Percentiles rank a stretch among this genome's conserved stretches.
phyloP scores from a whole-genome alignment of 1,284 basidiomycete genomes.

The Filobasidium uniguttulatum region DNA sequence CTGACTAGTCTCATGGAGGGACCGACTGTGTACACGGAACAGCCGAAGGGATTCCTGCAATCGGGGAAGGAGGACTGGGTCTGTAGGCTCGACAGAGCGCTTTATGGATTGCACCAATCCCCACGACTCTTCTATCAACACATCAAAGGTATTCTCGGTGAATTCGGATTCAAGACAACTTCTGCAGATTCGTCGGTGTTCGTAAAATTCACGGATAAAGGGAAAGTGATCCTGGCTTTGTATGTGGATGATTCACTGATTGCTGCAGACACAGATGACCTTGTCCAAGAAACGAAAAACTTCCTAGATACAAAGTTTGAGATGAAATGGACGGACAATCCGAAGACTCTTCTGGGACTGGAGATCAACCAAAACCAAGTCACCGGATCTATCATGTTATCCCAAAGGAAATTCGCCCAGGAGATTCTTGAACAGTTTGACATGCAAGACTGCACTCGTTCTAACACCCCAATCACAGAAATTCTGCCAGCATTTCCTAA shows the following conservation, averaged over 20 bases:
- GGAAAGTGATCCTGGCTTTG: background rate
- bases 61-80: too few relatives aligned
- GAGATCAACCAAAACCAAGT: background rate
- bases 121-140: conserved; percentile 31
- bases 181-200: conserved; percentile 36
- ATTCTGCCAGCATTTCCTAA: background rate
- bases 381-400: background rate
- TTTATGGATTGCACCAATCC: conserved; percentile 38
- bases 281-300: conserved; percentile 4
- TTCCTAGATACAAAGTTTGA: background rate
- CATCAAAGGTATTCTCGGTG: conserved; percentile 22
- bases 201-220: background rate
- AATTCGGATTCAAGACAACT: conserved; percentile 27
- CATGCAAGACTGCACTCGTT: background rate
- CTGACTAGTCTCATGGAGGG: conserved; percentile 38
- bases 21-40: conserved; percentile 34
- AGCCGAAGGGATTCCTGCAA: conserved; percentile 20
- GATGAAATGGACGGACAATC: background rate
- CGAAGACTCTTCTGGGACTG: background rate
- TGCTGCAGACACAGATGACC: conserved; percentile 16
- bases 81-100: conserved; percentile 22
- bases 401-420: background rate
- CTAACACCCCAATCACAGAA: background rate
- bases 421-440: background rate
- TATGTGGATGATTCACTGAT: conserved; percentile 11